A percentile compares a stretch with the other conserved stretches of the same genome.
phyloP scores from a whole-genome alignment of 2,329 filamentous ascomycete species.

The Fusarium mundagurra region DNA sequence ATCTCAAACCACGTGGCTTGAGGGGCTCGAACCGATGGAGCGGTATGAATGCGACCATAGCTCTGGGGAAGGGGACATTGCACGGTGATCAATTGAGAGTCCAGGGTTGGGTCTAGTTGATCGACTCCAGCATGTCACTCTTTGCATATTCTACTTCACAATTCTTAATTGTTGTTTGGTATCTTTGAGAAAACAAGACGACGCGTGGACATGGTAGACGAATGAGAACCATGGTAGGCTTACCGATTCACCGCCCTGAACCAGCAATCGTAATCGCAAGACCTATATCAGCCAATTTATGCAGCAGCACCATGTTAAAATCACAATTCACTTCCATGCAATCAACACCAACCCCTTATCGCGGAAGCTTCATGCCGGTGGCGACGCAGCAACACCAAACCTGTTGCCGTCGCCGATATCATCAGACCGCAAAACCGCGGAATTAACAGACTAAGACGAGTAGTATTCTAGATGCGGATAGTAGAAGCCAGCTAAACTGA shows the following conservation, averaged over 20 bases:
- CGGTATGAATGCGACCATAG: background rate
- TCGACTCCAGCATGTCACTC: background rate
- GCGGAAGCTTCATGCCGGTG: background rate
- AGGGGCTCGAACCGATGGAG: background rate
- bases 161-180: background rate
- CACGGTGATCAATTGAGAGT: background rate
- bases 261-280: background rate
- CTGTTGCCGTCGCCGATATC: background rate
- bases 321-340: background rate
- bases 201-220: too few species aligned
- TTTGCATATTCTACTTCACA: background rate
- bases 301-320: background rate
- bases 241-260: accelerated
- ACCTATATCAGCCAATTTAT: background rate
- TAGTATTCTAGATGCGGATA: background rate
- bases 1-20: background rate
- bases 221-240: background rate
- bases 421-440: background rate
- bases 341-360: background rate
- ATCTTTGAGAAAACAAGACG: accelerated
- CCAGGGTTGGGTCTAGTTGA: background rate
- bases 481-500: background rate
- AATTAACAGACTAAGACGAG: background rate
- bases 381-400: background rate
- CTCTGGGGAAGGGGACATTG: background rate